These are phyloP conservation scores for Phlebopus sp. DNA, from an alignment of 1,284 basidiomycete species.

Conservation along the genomic window DNA sequence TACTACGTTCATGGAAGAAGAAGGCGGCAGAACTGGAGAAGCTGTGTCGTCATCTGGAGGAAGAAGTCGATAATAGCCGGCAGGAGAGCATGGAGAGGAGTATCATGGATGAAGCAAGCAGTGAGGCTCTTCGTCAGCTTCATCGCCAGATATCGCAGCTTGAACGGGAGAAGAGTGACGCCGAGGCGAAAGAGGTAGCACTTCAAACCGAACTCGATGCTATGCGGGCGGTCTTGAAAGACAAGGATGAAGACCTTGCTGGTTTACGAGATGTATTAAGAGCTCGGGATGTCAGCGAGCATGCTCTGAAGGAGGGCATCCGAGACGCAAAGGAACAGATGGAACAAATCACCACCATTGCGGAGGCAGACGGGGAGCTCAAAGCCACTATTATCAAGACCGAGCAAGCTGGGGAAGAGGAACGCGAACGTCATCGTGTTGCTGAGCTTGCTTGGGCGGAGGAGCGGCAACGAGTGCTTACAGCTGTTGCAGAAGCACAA, in stretches of 20 bases:
- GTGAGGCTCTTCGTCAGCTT: conserved; percentile 63
- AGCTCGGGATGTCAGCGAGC: conserved; percentile 50
- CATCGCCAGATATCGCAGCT: conserved; percentile 61
- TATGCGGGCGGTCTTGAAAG: conserved; percentile 15
- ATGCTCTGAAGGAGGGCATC: conserved; percentile 50
- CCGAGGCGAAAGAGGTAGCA: conserved; percentile 23
- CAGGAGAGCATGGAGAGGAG: conserved; percentile 69
- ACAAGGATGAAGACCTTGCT: conserved; percentile 42
- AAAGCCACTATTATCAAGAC: conserved; percentile 18
- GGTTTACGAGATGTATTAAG: conserved; percentile 47
- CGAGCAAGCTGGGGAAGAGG: conserved; percentile 34
- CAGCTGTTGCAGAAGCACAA: conserved; percentile 29
- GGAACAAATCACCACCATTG: conserved; percentile 45
- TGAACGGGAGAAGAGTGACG: conserved; percentile 52
- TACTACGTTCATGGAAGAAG: conserved; percentile 64
- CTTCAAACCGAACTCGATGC: conserved; percentile 10
- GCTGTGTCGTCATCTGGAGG: conserved; percentile 59
- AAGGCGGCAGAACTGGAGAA: conserved; percentile 69
- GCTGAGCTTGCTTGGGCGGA: conserved; percentile 47
- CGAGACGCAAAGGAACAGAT: conserved; percentile 55
- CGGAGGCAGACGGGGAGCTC: conserved; percentile 44
- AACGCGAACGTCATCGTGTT: conserved; percentile 38
- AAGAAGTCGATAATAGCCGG: conserved; percentile 64
- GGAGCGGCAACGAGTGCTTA: conserved; percentile 45
- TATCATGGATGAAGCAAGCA: conserved; percentile 74